A percentile compares a stretch with the other conserved stretches of the same genome.
Conservation (phyloP, 2,329 filamentous ascomycete genomes). For the Chalara sp. region DNA sequence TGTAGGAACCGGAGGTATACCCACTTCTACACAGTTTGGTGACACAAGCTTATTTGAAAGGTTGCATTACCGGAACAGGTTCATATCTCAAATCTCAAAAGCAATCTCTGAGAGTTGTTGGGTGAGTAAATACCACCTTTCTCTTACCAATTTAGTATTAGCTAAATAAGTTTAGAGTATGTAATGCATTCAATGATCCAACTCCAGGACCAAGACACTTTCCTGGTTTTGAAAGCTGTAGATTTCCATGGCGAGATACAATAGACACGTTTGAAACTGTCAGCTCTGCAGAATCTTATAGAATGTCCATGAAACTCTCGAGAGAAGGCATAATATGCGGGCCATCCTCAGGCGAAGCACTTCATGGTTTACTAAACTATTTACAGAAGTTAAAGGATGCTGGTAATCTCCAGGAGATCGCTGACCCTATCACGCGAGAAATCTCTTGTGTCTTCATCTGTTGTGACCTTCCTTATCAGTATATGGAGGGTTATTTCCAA, state of each 20-base stretch:
- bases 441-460: constrained; percentile 31
- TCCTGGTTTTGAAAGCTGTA: constrained; percentile 39
- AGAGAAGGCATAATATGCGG: constrained; percentile 52
- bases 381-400: too few relatives aligned
- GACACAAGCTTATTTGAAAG: too few relatives aligned
- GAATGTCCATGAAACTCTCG: constrained; percentile 45
- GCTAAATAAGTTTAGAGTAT: constrained; percentile 35
- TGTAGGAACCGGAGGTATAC: too few relatives aligned
- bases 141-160: too few relatives aligned
- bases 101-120: too few relatives aligned
- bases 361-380: constrained; percentile 30
- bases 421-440: too few relatives aligned
- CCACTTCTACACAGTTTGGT: too few relatives aligned
- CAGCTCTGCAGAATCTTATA: constrained; percentile 45
- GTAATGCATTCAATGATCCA: constrained; percentile 48
- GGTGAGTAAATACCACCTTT: too few relatives aligned
- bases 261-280: constrained; percentile 52
- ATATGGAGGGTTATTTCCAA: constrained; percentile 52
- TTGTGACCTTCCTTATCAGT: constrained; percentile 58
- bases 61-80: too few relatives aligned
- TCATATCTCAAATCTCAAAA: too few relatives aligned
- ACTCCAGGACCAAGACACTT: constrained; percentile 52
- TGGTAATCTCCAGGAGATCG: too few relatives aligned
- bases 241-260: constrained; percentile 51
- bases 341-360: constrained; percentile 46